These are phyloP conservation scores for Ophiostoma piceae DNA, from an alignment of 2,329 filamentous ascomycete genomes.

Conservation along the genomic window DNA sequence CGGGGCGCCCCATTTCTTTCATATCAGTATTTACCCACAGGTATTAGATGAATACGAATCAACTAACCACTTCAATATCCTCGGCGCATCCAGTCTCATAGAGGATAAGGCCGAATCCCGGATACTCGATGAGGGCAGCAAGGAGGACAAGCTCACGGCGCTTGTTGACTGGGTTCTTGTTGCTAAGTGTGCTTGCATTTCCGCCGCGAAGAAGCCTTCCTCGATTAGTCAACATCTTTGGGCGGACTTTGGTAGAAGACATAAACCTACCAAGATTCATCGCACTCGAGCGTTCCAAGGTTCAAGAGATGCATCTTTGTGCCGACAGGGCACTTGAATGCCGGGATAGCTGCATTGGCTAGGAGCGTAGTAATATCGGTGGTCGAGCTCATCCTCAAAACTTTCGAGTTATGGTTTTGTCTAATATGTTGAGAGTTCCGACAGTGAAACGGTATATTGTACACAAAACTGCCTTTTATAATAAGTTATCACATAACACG, in stretches of 20 bases:
- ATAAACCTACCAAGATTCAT: constrained; percentile 18
- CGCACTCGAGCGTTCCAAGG: constrained; percentile 19
- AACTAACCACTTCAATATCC: constrained; percentile 18
- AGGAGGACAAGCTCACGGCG: constrained; percentile 22
- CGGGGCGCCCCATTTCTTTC: constrained; percentile 21
- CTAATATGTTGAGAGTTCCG: no score
- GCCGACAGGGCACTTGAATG: constrained; percentile 21
- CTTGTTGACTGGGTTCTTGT: constrained; percentile 18
- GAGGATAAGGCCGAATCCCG: constrained; percentile 17
- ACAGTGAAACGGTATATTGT: no score
- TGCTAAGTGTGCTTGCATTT: constrained; percentile 17
- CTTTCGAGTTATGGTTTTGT: not conserved
- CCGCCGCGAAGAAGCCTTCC: constrained; percentile 17
- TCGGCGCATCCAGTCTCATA: constrained; percentile 23
- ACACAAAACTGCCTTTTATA: not conserved
- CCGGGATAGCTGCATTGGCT: constrained; percentile 20
- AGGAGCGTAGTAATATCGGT: constrained; percentile 17
- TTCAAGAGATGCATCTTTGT: constrained; percentile 22
- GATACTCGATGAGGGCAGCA: constrained; percentile 20
- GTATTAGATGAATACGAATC: no score
- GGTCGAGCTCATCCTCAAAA: not conserved
- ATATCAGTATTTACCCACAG: not conserved
- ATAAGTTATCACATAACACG: not conserved
- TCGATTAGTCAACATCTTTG: not conserved
- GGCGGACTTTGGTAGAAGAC: not conserved